Percentiles rank a stretch among this genome's conserved stretches.
These are phyloP conservation scores for Podospora didyma DNA, from an alignment of 495 filamentous ascomycete genomes.

Conservation along the genomic window DNA sequence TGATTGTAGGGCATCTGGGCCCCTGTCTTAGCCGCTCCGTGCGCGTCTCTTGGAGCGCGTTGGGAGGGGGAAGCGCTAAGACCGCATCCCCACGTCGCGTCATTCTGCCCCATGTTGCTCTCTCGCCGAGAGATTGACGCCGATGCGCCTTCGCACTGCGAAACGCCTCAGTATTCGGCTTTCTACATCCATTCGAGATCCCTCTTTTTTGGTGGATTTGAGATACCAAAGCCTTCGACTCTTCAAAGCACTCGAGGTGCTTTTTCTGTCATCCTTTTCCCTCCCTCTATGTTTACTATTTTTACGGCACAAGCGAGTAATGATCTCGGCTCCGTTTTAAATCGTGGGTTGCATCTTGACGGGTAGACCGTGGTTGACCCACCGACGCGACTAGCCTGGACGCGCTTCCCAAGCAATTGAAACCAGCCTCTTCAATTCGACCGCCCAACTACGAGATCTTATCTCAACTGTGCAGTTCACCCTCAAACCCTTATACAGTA, in stretches of 20 bases:
- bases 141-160: background rate
- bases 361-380: conserved; percentile 18
- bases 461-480: conserved; percentile 10
- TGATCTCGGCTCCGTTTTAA: conserved; percentile 1
- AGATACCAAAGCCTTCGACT: too few species aligned
- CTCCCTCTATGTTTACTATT: too few species aligned
- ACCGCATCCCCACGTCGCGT: conserved; percentile 6
- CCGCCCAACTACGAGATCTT: conserved; percentile 10
- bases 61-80: background rate
- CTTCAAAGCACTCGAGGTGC: too few species aligned
- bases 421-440: conserved; percentile 30
- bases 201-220: too few species aligned
- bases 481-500: conserved; percentile 3
- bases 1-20: too few species aligned
- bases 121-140: background rate
- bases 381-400: conserved; percentile 26
- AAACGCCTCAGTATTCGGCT: too few species aligned
- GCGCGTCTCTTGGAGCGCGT: conserved; percentile 3
- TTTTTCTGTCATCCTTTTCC: too few species aligned
- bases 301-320: background rate
- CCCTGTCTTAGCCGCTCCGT: background rate
- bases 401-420: conserved; percentile 27
- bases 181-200: too few species aligned
- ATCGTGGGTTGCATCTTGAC: background rate
- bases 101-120: background rate